Evolutionary conservation across 2,329 filamentous ascomycete genomes (phyloP).

Genomic region (Didymella pomorum): DNA sequence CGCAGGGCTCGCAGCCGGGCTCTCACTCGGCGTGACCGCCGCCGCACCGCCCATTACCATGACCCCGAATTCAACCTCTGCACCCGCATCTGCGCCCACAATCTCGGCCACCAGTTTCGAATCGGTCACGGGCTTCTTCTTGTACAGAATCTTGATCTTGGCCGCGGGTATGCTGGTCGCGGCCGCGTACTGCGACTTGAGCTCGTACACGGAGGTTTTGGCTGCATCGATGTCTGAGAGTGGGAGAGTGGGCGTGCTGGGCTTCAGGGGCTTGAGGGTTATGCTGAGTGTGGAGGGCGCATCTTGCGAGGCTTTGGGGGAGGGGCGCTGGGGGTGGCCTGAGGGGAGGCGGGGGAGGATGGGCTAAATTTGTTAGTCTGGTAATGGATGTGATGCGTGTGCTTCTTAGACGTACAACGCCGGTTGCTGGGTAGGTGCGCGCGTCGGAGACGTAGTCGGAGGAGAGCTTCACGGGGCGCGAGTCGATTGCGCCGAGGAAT

Average conservation of each 20-base stretch:
- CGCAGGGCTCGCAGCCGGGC: slow-evolving; percentile 56
- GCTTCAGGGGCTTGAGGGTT: slow-evolving; percentile 76
- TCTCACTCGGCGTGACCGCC: slow-evolving; percentile 46
- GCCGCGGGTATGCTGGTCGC: slow-evolving; percentile 56
- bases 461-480: slow-evolving; percentile 80
- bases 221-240: slow-evolving; percentile 67
- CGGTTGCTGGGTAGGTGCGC: slow-evolving; percentile 75
- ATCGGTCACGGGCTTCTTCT: slow-evolving; percentile 85
- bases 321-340: slow-evolving; percentile 59
- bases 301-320: slow-evolving; percentile 57
- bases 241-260: slow-evolving; percentile 67
- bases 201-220: slow-evolving; percentile 77
- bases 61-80: slow-evolving; percentile 76
- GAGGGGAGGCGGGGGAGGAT: slow-evolving; percentile 73
- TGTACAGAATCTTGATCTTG: slow-evolving; percentile 85
- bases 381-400: too few relatives aligned
- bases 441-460: slow-evolving; percentile 90
- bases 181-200: slow-evolving; percentile 72
- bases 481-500: slow-evolving; percentile 82
- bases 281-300: slow-evolving; percentile 39
- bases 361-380: slow-evolving; percentile 59
- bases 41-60: slow-evolving; percentile 79
- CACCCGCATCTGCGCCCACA: slow-evolving; percentile 62
- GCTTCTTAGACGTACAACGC: slow-evolving; percentile 67
- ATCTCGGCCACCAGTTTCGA: slow-evolving; percentile 80